Evolutionary conservation across 2,329 filamentous ascomycete species (phyloP), one percentile per base, ranked within the genome.

Genomic region (Rhynchosporium agropyri): DNA sequence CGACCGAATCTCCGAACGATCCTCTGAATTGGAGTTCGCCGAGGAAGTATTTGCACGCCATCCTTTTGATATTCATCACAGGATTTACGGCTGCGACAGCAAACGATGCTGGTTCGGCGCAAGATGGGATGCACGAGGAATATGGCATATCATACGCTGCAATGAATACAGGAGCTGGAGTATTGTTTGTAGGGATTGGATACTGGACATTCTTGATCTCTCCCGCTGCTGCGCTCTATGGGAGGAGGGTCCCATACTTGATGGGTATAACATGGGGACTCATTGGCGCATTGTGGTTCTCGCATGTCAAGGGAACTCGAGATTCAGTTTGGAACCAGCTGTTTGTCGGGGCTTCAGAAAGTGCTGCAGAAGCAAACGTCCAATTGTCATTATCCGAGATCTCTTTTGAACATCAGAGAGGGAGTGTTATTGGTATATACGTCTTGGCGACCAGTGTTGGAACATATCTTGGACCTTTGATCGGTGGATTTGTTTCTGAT

Each of bases 301-400:
- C 81, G 8, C 74, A 74, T 29, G 75, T 81, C 10, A 68, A 77
- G 55, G 77, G 70, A 28, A 76, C 75, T 1, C 70, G 74, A 15
- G 81, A 83, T 62, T 79, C 81, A 2, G 79, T 84, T 61, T 83
- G 80, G 78, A 81, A 81, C 53, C 83, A 85, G 69, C 76, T 85
- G 2, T 84, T 85, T 60, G 81, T 85, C 2, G 83, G 83, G 15
- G 82, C 82, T 2, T 84, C 83, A 4, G 82, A 85, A 71, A 78
- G 81, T 8, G 81, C 81, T 48, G 82, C 81, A 1, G 83, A 85
- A 71, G 83, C 83, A 0, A 78, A 81, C 36, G 83, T 82, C 6
- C 83, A 85, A 68, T 73, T 84, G n/a, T 84, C 81, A 1, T 74
- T 85, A 33, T 80, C 83, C 7, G 83, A 85, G 67, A 77, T 85